Evolutionary conservation across 208 protist genomes (phyloP), one percentile per base, ranked within the genome.

Genomic region (Giardia muris): DNA sequence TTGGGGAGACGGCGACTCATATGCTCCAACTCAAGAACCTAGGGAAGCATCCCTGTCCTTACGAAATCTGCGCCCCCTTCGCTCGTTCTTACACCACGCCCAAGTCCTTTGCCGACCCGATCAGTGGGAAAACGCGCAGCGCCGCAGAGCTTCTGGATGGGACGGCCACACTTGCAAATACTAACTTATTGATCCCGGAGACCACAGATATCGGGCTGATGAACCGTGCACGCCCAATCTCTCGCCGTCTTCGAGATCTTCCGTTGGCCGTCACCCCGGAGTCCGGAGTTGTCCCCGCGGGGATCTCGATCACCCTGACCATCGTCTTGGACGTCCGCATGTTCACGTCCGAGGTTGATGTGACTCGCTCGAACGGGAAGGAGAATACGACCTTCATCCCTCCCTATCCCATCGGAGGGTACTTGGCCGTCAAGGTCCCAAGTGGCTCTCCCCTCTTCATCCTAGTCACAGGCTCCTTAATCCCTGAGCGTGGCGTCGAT

Each of bases 401-500:
- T 19, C 87, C 87, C 19, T 90, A 90, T 47, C 87, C 87, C n/a
- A 1, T 90, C 2, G 4, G 2, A 4, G 4, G n/a, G n/a, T 90
- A 47, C 43, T 1, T 90, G 4, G n/a, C n/a, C 4, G 46, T 47
- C 2, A 90, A 90, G 48, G 48, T 45, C 1, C 87, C 87, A 90
- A 46, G 87, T 39, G 87, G 42, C 19, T 45, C 87, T 47, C 2
- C 45, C 43, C 44, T 47, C n/a, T 90, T 90, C 48, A 0, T 90
- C 48, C 87, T 47, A 67, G 1, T 90, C 42, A 48, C 87, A 47
- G 87, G 2, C n/a, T 47, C 87, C 48, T 67, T 90, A 67, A 43
- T 90, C n/a, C 87, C 87, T 47, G 87, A 90, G 43, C 4, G 1
- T 43, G 87, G 43, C 4, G 42, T 90, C n/a, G 87, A 90, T 47